Conservation (phyloP, 106 monocot species). For the Narthecium ossifragum region DNA sequence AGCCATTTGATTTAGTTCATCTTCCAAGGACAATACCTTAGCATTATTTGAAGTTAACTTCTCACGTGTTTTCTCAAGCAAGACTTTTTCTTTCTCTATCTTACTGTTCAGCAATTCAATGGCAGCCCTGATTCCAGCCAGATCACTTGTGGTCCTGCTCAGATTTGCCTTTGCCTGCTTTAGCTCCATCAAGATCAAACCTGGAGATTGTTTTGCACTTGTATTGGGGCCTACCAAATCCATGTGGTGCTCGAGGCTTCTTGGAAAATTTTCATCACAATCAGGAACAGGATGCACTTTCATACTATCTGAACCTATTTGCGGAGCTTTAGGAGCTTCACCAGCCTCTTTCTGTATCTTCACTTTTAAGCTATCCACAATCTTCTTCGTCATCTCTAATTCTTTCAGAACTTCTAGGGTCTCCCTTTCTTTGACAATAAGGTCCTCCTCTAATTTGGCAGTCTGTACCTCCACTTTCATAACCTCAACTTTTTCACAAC, state of each 20-base stretch:
- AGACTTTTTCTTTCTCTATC: slow-evolving; percentile 49
- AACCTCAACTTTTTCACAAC: slow-evolving; percentile 28
- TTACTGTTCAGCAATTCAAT: slow-evolving; percentile 45
- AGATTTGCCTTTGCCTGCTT: slow-evolving; percentile 78
- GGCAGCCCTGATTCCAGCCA: slow-evolving; percentile 42
- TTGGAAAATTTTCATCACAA: slow-evolving; percentile 10
- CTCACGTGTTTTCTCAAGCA: slow-evolving; percentile 44
- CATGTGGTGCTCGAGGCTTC: slow-evolving; percentile 3
- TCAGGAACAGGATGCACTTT: slow-evolving; percentile 28
- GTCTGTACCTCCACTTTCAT: slow-evolving; percentile 37
- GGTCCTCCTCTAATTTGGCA: slow-evolving; percentile 67
- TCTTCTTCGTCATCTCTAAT: slow-evolving; percentile 63
- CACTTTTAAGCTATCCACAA: slow-evolving; percentile 46
- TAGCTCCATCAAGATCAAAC: slow-evolving; percentile 45
- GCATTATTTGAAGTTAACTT: slow-evolving; percentile 43
- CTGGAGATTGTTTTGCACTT: slow-evolving; percentile 28
- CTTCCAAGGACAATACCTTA: slow-evolving; percentile 46
- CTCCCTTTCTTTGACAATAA: slow-evolving; percentile 74
- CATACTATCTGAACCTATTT: slow-evolving; percentile 13
- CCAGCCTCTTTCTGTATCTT: slow-evolving; percentile 45
- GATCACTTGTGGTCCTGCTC: slow-evolving; percentile 46
- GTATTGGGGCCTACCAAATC: not conserved
- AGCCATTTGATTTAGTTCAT: slow-evolving; percentile 48
- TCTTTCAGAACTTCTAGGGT: slow-evolving; percentile 75
- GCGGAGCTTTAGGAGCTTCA: slow-evolving; percentile 8